Conservation (phyloP, 257 asterid species). For the Solanum pinnatisectum region DNA sequence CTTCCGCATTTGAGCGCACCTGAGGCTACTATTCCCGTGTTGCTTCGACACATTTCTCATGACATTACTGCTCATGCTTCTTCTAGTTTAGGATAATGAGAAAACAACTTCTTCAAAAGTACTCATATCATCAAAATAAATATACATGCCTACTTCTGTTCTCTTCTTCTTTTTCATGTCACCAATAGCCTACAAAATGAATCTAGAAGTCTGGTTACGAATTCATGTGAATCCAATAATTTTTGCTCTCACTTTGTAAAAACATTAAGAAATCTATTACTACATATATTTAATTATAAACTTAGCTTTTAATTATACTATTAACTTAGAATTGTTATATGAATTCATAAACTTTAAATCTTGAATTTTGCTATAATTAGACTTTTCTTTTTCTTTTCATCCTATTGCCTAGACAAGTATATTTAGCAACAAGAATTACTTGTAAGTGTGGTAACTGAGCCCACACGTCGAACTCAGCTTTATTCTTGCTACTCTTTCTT, state of each 20-base stretch:
- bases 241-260: not conserved
- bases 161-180: not conserved
- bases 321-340: not conserved
- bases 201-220: not conserved
- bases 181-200: not conserved
- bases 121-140: not conserved
- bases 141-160: not conserved
- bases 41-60: constrained; percentile 11
- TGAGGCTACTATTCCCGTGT: constrained; percentile 5
- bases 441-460: not conserved
- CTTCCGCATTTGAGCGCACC: constrained; percentile 24
- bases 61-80: not conserved
- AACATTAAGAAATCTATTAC: not conserved
- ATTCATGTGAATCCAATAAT: not conserved
- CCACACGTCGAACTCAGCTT: not conserved
- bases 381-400: not conserved
- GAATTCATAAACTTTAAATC: not conserved
- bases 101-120: not conserved
- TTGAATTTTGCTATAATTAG: not conserved
- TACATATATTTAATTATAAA: not conserved
- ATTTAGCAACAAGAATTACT: not conserved
- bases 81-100: not conserved
- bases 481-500: not conserved
- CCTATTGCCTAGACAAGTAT: not conserved
- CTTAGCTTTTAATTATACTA: not conserved